Conservation (phyloP, 352 stramenopile species). For the Phytophthora parvispora region DNA sequence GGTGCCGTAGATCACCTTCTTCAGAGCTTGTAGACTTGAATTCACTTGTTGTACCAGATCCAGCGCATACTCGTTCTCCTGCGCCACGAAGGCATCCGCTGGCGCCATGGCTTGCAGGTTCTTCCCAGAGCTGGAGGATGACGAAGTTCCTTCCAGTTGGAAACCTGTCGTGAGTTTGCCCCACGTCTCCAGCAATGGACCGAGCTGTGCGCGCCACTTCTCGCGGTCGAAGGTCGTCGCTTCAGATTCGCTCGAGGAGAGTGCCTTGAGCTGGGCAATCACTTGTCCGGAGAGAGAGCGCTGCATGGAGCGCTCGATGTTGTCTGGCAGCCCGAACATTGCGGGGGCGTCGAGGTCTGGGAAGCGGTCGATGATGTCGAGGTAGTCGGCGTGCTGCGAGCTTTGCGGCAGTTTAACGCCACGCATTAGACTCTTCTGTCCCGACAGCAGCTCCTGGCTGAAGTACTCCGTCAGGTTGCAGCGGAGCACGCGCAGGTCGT, state of each 20-base stretch:
- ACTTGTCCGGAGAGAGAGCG: conserved; percentile 87
- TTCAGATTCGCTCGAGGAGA: conserved; percentile 74
- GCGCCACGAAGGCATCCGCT: conserved; percentile 91
- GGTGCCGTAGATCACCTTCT: conserved; percentile 94
- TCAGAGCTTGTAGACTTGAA: conserved; percentile 72
- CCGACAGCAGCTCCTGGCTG: conserved; percentile 75
- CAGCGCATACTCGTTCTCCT: conserved; percentile 90
- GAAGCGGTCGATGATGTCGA: conserved; percentile 80
- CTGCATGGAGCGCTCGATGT: conserved; percentile 96
- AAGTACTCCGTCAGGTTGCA: conserved; percentile 93
- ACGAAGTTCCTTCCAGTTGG: conserved; percentile 47
- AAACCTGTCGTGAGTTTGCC: conserved; percentile 80
- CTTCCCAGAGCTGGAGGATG: conserved; percentile 23
- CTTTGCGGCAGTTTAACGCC: conserved; percentile 82
- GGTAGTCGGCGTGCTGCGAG: conserved; percentile 69
- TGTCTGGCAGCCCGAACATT: conserved; percentile 94
- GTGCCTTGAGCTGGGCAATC: conserved; percentile 88
- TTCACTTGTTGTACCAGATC: conserved; percentile 84
- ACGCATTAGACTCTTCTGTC: conserved; percentile 66
- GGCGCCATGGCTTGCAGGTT: conserved; percentile 72
- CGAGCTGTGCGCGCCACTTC: conserved; percentile 91
- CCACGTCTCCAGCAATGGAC: conserved; percentile 93
- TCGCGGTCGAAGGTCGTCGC: conserved; percentile 92
- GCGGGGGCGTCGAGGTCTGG: conserved; percentile 79
- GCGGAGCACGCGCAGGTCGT: conserved; percentile 92